Evolutionary conservation across 106 monocot genomes (phyloP).

Genomic region (Acorus gramineus): DNA sequence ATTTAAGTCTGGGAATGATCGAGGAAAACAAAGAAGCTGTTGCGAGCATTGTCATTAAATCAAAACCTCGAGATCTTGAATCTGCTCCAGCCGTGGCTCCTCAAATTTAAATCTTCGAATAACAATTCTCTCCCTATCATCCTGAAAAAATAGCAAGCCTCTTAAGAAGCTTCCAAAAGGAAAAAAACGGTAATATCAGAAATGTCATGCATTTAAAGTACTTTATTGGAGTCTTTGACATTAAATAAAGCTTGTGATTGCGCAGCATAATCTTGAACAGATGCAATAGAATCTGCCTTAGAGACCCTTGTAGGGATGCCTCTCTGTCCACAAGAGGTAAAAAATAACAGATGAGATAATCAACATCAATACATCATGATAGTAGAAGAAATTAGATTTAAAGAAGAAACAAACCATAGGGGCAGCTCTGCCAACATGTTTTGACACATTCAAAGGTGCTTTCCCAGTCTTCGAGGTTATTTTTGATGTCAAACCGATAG

Average conservation of each 20-base stretch:
- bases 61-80: constrained; percentile 92
- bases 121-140: constrained; percentile 80
- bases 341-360: neutral
- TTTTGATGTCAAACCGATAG: constrained; percentile 40
- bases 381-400: neutral
- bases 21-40: too few relatives aligned
- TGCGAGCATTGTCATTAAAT: neutral
- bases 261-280: constrained; percentile 74
- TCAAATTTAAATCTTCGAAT: constrained; percentile 91
- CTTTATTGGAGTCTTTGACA: constrained; percentile 95
- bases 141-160: constrained; percentile 27
- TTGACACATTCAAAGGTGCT: constrained; percentile 32
- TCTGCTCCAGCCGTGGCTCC: constrained; percentile 87
- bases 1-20: neutral
- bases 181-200: too few relatives aligned
- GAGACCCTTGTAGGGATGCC: constrained; percentile 47
- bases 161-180: too few relatives aligned
- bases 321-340: constrained; percentile 28
- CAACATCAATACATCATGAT: neutral
- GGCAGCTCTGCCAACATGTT: constrained; percentile 37
- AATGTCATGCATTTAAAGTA: neutral
- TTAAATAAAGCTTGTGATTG: constrained; percentile 92
- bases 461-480: constrained; percentile 46
- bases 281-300: constrained; percentile 44
- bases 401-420: constrained; percentile 25